Evolutionary conservation across 2,329 filamentous ascomycete species (phyloP).

Genomic region (Colletotrichum cereale): DNA sequence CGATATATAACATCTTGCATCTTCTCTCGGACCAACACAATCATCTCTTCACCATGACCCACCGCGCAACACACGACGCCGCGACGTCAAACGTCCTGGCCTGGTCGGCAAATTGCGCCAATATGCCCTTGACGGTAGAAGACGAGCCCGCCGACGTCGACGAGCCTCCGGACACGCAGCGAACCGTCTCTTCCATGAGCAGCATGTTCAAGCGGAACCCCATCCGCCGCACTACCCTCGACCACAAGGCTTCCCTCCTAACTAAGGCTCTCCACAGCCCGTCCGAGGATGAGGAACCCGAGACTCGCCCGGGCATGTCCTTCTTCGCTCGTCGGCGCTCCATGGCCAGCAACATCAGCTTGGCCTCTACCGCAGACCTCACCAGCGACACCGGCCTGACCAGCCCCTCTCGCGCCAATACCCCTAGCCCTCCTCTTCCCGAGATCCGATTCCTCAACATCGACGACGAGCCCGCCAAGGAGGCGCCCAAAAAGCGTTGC

Average conservation of each 20-base stretch:
- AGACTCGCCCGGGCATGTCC: constrained; percentile 52
- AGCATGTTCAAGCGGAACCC: constrained; percentile 61
- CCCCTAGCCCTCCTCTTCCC: constrained; percentile 87
- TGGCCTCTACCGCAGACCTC: constrained; percentile 87
- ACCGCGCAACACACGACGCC: constrained; percentile 52
- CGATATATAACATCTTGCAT: constrained; percentile 16
- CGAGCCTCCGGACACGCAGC: constrained; percentile 81
- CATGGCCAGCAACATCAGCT: constrained; percentile 83
- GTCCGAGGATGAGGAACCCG: constrained; percentile 67
- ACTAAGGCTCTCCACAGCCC: constrained; percentile 84
- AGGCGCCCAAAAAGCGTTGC: constrained; percentile 77
- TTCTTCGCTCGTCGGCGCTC: constrained; percentile 67
- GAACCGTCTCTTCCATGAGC: constrained; percentile 45
- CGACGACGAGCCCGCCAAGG: constrained; percentile 44
- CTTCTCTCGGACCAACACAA: constrained; percentile 20
- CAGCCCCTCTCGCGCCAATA: constrained; percentile 88
- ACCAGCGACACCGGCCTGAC: constrained; percentile 96
- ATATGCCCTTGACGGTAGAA: constrained; percentile 58
- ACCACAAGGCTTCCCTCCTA: constrained; percentile 83
- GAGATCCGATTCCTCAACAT: constrained; percentile 63
- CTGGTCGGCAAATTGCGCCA: constrained; percentile 59
- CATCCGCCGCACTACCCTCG: constrained; percentile 59
- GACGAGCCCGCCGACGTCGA: constrained; percentile 84
- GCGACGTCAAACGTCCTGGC: constrained; percentile 58
- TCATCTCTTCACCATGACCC: constrained; percentile 49